These are phyloP conservation scores for Heracleum sosnowskyi DNA, from an alignment of 129 eudicot genomes.

Conservation along the genomic window DNA sequence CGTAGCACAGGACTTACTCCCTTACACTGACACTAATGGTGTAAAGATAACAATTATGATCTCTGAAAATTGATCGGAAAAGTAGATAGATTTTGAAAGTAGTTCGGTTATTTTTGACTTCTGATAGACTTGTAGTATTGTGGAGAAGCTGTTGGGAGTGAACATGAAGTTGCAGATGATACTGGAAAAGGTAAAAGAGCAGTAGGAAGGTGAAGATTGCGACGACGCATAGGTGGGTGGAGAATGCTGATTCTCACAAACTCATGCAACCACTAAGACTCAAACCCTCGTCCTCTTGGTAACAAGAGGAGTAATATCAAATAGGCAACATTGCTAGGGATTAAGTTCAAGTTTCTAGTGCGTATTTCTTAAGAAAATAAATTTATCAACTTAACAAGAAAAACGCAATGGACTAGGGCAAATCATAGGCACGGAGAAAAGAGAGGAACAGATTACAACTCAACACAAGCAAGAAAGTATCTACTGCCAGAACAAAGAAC, in stretches of 20 bases:
- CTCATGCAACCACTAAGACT: not conserved
- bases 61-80: conserved; percentile 17
- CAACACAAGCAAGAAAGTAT: too few relatives aligned
- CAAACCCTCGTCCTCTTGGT: not conserved
- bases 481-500: too few relatives aligned
- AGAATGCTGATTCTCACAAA: conserved; percentile 8
- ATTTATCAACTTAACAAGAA: too few relatives aligned
- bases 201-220: conserved; percentile 21
- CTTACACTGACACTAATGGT: conserved; percentile 23
- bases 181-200: conserved; percentile 24
- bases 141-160: conserved; percentile 22
- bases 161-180: conserved; percentile 22
- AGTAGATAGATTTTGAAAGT: not conserved
- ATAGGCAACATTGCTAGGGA: not conserved
- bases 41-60: conserved; percentile 9
- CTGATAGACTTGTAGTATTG: conserved; percentile 23
- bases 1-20: conserved; percentile 81
- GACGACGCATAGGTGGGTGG: conserved; percentile 18
- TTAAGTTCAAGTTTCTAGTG: not conserved
- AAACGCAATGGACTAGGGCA: too few relatives aligned
- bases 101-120: too few relatives aligned
- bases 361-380: too few relatives aligned
- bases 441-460: too few relatives aligned
- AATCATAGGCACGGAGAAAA: too few relatives aligned
- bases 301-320: not conserved